Evolutionary conservation across 352 stramenopile genomes (phyloP), one percentile per base, ranked within the genome.

Genomic region (Phytopythium chamaehyphon): DNA sequence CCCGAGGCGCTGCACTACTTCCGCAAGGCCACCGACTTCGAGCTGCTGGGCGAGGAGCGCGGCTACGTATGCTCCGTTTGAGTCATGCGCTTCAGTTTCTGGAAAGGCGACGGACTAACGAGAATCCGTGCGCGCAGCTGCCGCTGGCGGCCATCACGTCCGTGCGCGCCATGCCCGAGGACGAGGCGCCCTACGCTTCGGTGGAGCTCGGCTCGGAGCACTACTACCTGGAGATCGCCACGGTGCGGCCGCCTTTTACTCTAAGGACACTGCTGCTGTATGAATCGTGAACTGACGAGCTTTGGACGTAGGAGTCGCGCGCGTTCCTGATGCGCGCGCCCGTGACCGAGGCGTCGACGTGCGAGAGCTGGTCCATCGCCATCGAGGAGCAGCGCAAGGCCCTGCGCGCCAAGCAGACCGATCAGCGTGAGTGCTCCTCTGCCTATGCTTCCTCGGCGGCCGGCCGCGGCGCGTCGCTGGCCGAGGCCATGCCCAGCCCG

Each of bases 301-400:
- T 10, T 40, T 31, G 10, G 11, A 6, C 4, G 37, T 23, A 88
- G 75, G 75, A 90, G 12, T 70, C 77, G n/a, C 73, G 79, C 0
- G 67, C 72, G n/a, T 87, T 88, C 46, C 64, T 93, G 31, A 93
- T 93, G 83, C 79, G 83, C 43, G 69, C 75, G 31, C 57, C 73
- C 0, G 64, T 88, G 54, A 66, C 61, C 8, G 75, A 90, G 55
- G 76, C 77, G n/a, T 88, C 78, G 46, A 88, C 83, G 46, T 90
- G 80, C 45, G 79, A 90, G 57, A 89, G 76, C 68, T 93, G 83
- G 83, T 89, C 81, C 9, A 88, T 89, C 46, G 77, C 76, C 26
- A 87, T 93, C 53, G 79, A 90, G 50, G 76, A 90, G 58, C 83
- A 93, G 62, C 80, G 83, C 62, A 89, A 93, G 52, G 73, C 79